phyloP scores from a whole-genome alignment of 2,329 filamentous ascomycete genomes.

The Fusarium longipes region DNA sequence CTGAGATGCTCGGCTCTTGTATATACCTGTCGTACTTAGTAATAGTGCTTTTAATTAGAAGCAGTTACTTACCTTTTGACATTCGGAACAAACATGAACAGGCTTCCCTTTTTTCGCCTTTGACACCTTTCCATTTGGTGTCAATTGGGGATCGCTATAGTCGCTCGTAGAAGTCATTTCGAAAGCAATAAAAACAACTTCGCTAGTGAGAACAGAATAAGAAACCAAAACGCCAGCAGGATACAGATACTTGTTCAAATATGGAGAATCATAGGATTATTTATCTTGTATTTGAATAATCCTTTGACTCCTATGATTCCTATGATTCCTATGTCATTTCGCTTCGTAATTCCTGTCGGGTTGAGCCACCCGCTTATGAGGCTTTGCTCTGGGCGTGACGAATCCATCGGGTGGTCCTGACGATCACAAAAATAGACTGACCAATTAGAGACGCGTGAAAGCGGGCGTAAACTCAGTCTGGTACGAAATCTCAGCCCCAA shows the following conservation, averaged over 20 bases:
- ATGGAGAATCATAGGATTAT: not conserved
- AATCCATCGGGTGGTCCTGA: not conserved
- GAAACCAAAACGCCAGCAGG: not conserved
- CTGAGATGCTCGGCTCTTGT: slow-evolving; percentile 16
- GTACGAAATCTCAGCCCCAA: slow-evolving; percentile 6
- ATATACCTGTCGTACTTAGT: not conserved
- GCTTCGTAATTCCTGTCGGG: slow-evolving; percentile 3
- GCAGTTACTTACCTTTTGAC: not conserved
- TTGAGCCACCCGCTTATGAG: slow-evolving; percentile 24
- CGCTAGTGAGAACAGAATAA: not conserved
- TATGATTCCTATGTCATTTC: not conserved
- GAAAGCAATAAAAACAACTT: not conserved
- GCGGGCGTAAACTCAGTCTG: not conserved
- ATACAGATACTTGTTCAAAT: not conserved
- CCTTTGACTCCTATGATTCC: not conserved
- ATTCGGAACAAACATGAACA: slow-evolving; percentile 13
- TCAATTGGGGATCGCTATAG: not conserved
- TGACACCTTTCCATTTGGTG: slow-evolving; percentile 16
- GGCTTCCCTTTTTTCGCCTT: slow-evolving; percentile 20
- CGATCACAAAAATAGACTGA: slow-evolving; percentile 20
- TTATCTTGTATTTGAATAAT: not conserved
- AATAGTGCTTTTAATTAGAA: fast-evolving
- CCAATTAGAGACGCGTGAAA: not conserved
- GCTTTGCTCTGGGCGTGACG: slow-evolving; percentile 8
- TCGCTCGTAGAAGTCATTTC: not conserved